Evolutionary conservation across 228 moss, liverwort and hornwort genomes (phyloP).

Genomic region (Sphagnum magellanicum): DNA sequence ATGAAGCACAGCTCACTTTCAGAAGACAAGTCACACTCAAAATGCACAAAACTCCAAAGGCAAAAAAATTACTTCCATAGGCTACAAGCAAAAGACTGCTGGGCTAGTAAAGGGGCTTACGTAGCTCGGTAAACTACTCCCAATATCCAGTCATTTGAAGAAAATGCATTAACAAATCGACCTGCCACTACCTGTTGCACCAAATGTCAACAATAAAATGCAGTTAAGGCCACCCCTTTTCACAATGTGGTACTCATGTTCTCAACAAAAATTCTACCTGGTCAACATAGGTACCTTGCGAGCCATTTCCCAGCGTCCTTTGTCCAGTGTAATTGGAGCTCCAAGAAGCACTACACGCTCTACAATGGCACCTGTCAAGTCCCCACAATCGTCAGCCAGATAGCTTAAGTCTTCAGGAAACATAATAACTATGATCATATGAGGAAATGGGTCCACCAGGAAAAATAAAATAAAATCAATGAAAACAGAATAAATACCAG

Average conservation of each 20-base stretch:
- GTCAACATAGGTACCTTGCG: slow-evolving; percentile 48
- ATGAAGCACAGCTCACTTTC: neutral
- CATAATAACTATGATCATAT: neutral
- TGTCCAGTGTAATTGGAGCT: slow-evolving; percentile 79
- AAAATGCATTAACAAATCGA: slow-evolving; percentile 86
- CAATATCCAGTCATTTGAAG: slow-evolving; percentile 95
- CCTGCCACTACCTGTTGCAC: slow-evolving; percentile 78
- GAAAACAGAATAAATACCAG: slow-evolving; percentile 28
- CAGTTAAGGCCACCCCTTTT: too few species aligned
- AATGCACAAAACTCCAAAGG: neutral
- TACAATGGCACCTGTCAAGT: slow-evolving; percentile 65
- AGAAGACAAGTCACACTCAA: slow-evolving; percentile 5
- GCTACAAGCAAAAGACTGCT: neutral
- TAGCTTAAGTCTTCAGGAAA: neutral
- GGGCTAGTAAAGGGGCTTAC: slow-evolving; percentile 23
- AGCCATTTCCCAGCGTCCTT: slow-evolving; percentile 61
- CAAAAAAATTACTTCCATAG: neutral
- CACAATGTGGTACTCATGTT: too few species aligned
- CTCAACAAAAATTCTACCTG: too few species aligned
- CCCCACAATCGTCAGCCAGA: neutral
- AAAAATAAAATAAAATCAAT: neutral
- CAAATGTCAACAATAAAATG: neutral
- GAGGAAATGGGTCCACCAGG: too few species aligned
- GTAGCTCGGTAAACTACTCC: slow-evolving; percentile 90
- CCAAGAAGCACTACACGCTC: slow-evolving; percentile 96